Conservation (phyloP, 176 grass and related monocot genomes). For the Avena insularis region DNA sequence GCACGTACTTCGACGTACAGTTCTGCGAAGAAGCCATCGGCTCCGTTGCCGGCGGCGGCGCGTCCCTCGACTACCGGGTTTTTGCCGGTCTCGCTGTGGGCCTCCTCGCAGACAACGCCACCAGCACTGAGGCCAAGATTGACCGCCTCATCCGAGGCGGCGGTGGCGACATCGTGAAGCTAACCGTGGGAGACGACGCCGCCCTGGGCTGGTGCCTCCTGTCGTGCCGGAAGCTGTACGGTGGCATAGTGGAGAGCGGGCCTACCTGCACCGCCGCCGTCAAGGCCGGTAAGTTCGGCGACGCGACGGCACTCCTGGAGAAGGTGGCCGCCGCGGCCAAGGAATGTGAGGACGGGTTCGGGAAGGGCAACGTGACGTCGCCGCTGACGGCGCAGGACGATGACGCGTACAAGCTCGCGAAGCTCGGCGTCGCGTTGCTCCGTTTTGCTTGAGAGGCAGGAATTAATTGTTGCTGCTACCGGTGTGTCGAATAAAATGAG, state of each 20-base stretch:
- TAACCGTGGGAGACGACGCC: neutral
- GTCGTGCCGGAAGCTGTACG: constrained; percentile 39
- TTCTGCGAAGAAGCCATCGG: constrained; percentile 30
- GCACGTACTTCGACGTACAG: constrained; percentile 13
- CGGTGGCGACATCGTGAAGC: neutral
- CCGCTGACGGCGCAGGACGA: constrained; percentile 27
- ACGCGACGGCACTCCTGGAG: neutral
- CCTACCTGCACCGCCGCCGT: constrained; percentile 12
- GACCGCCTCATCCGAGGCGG: neutral
- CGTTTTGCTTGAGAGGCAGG: neutral
- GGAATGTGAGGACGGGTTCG: constrained; percentile 26
- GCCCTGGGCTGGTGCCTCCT: neutral
- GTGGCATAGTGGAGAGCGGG: neutral
- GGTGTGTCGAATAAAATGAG: neutral
- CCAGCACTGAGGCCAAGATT: constrained; percentile 41
- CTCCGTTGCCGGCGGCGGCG: constrained; percentile 1
- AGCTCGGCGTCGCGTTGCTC: constrained; percentile 39
- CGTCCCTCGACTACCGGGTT: neutral
- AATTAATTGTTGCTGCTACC: neutral
- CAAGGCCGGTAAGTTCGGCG: neutral
- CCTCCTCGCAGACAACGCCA: constrained; percentile 44
- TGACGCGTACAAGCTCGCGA: constrained; percentile 34
- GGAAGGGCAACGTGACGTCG: neutral
- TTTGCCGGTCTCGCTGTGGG: constrained; percentile 1
- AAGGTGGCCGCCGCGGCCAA: neutral